Evolutionary conservation across 176 grass and related monocot genomes (phyloP), one percentile per base, ranked within the genome.

Genomic region (Bonia amplexicaulis): DNA sequence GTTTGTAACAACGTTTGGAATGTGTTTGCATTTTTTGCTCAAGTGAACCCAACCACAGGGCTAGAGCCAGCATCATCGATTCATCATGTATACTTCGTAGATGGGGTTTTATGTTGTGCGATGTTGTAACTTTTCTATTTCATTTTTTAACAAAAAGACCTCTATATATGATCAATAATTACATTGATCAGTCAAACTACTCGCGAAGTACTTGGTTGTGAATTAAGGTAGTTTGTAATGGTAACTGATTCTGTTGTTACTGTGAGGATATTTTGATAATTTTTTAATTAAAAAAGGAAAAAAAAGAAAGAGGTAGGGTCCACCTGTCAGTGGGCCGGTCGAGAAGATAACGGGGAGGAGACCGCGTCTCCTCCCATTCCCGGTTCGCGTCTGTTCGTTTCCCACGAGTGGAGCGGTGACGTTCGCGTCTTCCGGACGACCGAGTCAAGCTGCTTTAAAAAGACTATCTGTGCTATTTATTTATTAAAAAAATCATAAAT

Each of bases 41-140:
- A 85, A 10, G 82, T n/a, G 54, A 69, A 45, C 22, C 61, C 3
- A 70, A 4, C 3, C 42, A 2, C 47, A 4, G 53, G 0, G 20
- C 54, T 76, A 13, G 69, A 85, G 51, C 55, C 78, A 74, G 82
- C 55, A 5, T 31, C 81, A 13, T 77, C 75, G 59, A 48, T 59
- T 17, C 67, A 15, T 27, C 81, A 29, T n/a, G n/a, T n/a, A n/a
- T 58, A 14, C 41, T 74, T 62, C 29, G 13, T 82, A 71, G 88
- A 81, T 63, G 66, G 12, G 3, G 13, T n/a, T 0, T 58, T 33
- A 35, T 7, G 27, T 12, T 55, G 72, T 75, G 29, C 2, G 26
- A 47, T 58, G 47, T 20, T 82, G 46, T 78, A 11, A 47, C 29
- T 77, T 35, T 26, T 2, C 6, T 27, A 4, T 66, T 73, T 42